These are phyloP conservation scores for Boletus rubescentipes DNA, from an alignment of 768 basidiomycete genomes.

Conservation along the genomic window DNA sequence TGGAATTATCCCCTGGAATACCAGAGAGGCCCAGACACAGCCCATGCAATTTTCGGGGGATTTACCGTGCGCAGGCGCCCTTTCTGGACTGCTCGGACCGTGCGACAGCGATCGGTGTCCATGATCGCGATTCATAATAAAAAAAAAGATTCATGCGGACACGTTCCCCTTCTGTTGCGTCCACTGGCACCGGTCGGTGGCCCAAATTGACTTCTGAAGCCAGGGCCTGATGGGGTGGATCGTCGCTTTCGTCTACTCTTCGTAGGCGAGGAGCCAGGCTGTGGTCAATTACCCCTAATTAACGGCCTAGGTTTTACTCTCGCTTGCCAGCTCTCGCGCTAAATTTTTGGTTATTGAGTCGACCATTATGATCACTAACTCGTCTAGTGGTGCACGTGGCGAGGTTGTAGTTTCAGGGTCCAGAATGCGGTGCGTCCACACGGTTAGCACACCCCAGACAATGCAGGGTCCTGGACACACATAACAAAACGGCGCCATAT, in stretches of 20 bases:
- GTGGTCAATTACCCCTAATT: conserved; percentile 17
- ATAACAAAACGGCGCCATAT: conserved; percentile 19
- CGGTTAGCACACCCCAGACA: conserved; percentile 22
- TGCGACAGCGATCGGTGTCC: too few relatives aligned
- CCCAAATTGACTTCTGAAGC: background rate
- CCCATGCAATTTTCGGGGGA: conserved; percentile 5
- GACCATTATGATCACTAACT: background rate
- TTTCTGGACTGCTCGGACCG: too few relatives aligned
- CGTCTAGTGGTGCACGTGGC: conserved; percentile 11
- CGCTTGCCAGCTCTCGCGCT: background rate
- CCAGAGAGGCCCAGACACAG: conserved; percentile 1
- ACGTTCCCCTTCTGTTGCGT: conserved; percentile 1
- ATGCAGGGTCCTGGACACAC: conserved; percentile 20
- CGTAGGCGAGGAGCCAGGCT: background rate
- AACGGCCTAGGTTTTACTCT: conserved; percentile 3
- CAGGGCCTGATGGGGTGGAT: background rate
- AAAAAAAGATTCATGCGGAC: background rate
- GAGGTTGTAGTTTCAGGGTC: conserved; percentile 23
- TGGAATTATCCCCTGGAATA: background rate
- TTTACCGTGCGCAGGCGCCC: conserved; percentile 3
- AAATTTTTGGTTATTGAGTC: background rate
- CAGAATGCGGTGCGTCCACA: conserved; percentile 23
- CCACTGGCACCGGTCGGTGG: conserved; percentile 5
- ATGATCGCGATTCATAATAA: too few relatives aligned
- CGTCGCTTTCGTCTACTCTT: background rate